Evolutionary conservation across 1,284 basidiomycete species (phyloP), one percentile per base, ranked within the genome.

Genomic region (Heimioporus retisporus): DNA sequence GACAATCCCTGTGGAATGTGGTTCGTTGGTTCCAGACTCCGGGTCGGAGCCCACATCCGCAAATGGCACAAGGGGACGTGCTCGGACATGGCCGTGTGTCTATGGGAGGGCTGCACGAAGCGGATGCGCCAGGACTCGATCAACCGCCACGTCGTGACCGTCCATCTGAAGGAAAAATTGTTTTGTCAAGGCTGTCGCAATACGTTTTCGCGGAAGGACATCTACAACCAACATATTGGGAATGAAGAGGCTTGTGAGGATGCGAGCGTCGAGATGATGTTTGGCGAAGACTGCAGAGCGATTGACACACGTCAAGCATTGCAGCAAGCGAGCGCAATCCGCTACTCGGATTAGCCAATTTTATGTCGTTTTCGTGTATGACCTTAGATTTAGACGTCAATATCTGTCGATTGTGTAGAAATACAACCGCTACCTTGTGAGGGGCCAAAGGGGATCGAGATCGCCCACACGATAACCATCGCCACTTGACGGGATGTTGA

Each of bases 111-210:
- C 2, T 72, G 72, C 35, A 54, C 35, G 14, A 65, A 55, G 19
- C 2, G 13, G 18, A 72, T 72, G 72, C 53, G 31, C 1, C 61
- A 57, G 23, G 64, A 55, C 15, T 72, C 71, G 16, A 43, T 71
- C 8, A 63, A 56, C 21, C 61, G 62, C 19, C 67, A 73, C 14
- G 21, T 70, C 19, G 18, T 71, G 4, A 72, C 68, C 1, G 55
- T 74, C 23, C 70, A 68, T 11, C 53, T 72, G 1, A 35, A 40
- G 6, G 71, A 73, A 35, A 55, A 23, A 18, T 72, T 73, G 55
- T 35, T 15, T 46, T 72, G 71, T 53, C 28, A 43, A 6, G 65
- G 59, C 2, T 72, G 71, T 35, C 16, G 56, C 13, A 42, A 55
- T 18, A n/a, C n/a, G 7, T 62, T 63, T 68, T 46, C 55, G 1